Evolutionary conservation across 257 asterid genomes (phyloP), one percentile per base, ranked within the genome.

Genomic region (Hygrophila difformis): DNA sequence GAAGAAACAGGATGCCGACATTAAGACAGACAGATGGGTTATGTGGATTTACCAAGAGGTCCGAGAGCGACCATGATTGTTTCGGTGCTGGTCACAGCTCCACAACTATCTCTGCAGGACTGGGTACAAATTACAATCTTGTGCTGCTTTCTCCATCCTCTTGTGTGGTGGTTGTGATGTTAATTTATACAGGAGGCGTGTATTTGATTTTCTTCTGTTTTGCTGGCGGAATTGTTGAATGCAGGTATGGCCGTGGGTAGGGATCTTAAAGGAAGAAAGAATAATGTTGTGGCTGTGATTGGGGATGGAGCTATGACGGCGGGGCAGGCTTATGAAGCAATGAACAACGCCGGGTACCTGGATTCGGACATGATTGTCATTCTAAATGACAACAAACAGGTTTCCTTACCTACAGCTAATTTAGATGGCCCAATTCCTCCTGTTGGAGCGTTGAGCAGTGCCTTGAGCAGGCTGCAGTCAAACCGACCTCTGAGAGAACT

Each of bases 291-390:
- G 49, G 88, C 95, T 11, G 95, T 84, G 33, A 88, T 88, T 33
- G 97, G 97, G 6, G 97, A 88, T 15, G 97, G 97, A 48, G 92
- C 97, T 8, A 88, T 88, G 97, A 88, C 97, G 17, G 97, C 94
- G 2, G 97, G 97, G 8, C 95, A 88, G 59, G 97, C 95, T 1
- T 88, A 88, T 55, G 97, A 88, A 67, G 97, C 97, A 18, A 84
- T 88, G 97, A 84, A 88, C 62, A 88, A 88, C 24, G 97, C 95
- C 8, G 97, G 97, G 21, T 88, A 84, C 74, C 69, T 88, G 5
- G 97, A 88, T 56, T 84, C 97, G 0, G 97, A 88, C 62, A 88
- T 88, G 97, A 88, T 88, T 48, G 97, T 88, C 42, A 81, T 88
- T 39, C 91, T 88, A 38, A 88, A 88, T 10, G 97, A 88, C 76